Percentiles rank a stretch among this genome's conserved stretches.
Conservation (phyloP, 2,329 filamentous ascomycete species). For the Xylariaceae sp. region DNA sequence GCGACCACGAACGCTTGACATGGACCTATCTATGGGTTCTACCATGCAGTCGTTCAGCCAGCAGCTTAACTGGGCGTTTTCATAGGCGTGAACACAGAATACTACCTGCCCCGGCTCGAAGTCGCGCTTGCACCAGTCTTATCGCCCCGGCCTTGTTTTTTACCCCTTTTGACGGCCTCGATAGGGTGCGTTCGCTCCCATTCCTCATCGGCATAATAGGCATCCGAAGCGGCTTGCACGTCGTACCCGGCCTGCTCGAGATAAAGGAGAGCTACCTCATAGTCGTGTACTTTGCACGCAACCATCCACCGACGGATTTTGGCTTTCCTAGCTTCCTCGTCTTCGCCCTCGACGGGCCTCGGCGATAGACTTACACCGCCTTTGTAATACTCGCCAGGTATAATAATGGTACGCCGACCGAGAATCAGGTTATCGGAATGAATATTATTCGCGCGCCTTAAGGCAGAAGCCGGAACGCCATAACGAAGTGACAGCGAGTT, state of each 20-base stretch:
- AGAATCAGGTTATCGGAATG: slow-evolving; percentile 67
- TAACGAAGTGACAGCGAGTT: slow-evolving; percentile 68
- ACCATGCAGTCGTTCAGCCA: not conserved
- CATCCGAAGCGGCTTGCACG: slow-evolving; percentile 58
- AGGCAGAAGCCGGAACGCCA: slow-evolving; percentile 57
- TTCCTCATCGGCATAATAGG: slow-evolving; percentile 65
- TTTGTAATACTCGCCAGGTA: slow-evolving; percentile 67
- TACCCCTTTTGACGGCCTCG: slow-evolving; percentile 32
- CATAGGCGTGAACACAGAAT: not conserved
- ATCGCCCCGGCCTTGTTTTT: slow-evolving; percentile 26
- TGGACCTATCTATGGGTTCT: not conserved
- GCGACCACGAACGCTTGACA: slow-evolving; percentile 7
- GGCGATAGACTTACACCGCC: slow-evolving; percentile 65
- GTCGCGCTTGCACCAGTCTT: slow-evolving; percentile 19
- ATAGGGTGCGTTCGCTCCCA: slow-evolving; percentile 65
- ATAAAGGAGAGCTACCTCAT: slow-evolving; percentile 71
- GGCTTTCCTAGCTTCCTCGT: slow-evolving; percentile 66
- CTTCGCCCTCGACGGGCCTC: slow-evolving; percentile 67
- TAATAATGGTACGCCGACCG: slow-evolving; percentile 65
- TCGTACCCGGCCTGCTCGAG: slow-evolving; percentile 67
- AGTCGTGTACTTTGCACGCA: slow-evolving; percentile 71
- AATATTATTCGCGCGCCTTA: slow-evolving; percentile 66
- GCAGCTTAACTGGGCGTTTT: not conserved
- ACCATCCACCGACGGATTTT: slow-evolving; percentile 77
- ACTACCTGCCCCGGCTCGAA: slow-evolving; percentile 16